Base-by-base conservation (phyloP, 805 yeast genomes). In the Starmerella stigmatis region DNA sequence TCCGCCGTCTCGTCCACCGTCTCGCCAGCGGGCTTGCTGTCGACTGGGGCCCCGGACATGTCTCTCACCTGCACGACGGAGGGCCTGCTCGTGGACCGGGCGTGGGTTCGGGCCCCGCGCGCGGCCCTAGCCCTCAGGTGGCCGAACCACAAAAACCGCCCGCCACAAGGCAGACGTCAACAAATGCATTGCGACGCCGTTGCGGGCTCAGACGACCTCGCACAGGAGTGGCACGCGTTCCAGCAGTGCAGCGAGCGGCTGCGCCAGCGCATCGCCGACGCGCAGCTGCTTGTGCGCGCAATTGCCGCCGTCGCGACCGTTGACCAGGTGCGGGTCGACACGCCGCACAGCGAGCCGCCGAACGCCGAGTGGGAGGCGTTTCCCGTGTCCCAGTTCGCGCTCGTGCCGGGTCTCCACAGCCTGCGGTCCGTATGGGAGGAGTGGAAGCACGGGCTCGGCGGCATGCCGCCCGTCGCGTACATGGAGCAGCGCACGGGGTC, bases 381-480 rank as follows among this genome's bases (percentile, higher is more conserved):
- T 12, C 40, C 40, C 4, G 15, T 36, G 2, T 5, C 30, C 3
- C 16, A 25, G 9, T 36, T 36, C 17, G 8, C 10, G 6, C 21
- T 36, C 2, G 25, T 17, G 13, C 40, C 40, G 7, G 30, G 11
- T 5, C 21, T 36, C 13, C 15, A 25, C 7, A 36, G 40, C 22
- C 13, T 36, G 4, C 25, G 40, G 22, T 36, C 40, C 17, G 40
- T 36, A 3, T 36, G 40, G 40, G 30, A 37, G 4, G 41, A 26
- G 13, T 48, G 51, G 51, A 41, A 44, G 23, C 17, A 5, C n/a
- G 51, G 51, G 9, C 20, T 27, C 13, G 21, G 17, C 2, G 15
- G 21, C 8, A 17, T 19, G 23, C 51, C 51, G 2, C 35, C 51
- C 2, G 26, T 48, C 1, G 44, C 38, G 40, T 35, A 34, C 27